These are phyloP conservation scores for Cutaneotrichosporon spelunceum DNA, from an alignment of 1,284 basidiomycete species.

Conservation along the genomic window DNA sequence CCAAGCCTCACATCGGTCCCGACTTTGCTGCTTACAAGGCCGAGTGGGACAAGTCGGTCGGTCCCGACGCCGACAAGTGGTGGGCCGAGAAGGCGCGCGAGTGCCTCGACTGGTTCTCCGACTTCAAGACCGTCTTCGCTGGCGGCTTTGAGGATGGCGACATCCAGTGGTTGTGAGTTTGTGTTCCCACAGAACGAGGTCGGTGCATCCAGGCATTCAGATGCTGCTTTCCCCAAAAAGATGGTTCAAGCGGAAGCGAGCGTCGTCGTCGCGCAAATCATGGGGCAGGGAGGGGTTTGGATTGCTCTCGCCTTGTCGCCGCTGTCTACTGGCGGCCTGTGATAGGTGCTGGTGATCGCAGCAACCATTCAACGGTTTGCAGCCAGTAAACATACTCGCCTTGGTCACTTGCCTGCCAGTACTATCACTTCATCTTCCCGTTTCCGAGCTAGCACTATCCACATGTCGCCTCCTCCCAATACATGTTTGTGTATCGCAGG, in stretches of 20 bases:
- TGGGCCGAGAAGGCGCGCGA: conserved; percentile 83
- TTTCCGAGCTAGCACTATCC: background rate
- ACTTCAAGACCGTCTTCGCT: conserved; percentile 82
- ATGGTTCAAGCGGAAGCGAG: background rate
- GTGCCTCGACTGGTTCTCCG: conserved; percentile 82
- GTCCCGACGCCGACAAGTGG: conserved; percentile 73
- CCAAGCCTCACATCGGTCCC: conserved; percentile 67
- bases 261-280: background rate
- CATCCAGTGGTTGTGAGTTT: conserved; percentile 77
- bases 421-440: background rate
- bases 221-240: background rate
- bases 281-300: background rate
- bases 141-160: conserved; percentile 85
- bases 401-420: background rate
- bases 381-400: background rate
- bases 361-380: background rate
- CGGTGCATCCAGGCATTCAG: background rate
- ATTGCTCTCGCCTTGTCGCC: background rate
- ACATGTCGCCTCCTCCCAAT: background rate
- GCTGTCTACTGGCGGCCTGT: background rate
- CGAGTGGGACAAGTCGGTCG: conserved; percentile 68
- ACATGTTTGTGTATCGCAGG: background rate
- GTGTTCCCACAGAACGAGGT: background rate
- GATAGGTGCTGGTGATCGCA: background rate
- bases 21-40: conserved; percentile 66